A percentile compares a stretch with the other conserved stretches of the same genome.
These are phyloP conservation scores for Pythium dissimile DNA, from an alignment of 352 stramenopile species.

Conservation along the genomic window DNA sequence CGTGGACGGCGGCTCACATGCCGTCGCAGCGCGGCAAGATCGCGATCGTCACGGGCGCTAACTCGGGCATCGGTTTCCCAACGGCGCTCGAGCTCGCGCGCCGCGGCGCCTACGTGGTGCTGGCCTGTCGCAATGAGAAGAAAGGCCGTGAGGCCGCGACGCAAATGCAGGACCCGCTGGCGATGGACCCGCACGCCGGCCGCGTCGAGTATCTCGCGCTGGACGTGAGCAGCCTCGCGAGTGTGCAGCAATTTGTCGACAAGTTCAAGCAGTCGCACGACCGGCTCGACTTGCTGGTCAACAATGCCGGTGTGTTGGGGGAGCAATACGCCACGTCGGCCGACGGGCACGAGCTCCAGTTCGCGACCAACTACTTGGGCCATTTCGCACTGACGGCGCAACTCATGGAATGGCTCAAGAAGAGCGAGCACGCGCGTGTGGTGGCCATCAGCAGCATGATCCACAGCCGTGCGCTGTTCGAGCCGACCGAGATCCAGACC, in stretches of 20 bases:
- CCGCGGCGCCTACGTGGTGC: constrained; percentile 47
- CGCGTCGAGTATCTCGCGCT: constrained; percentile 18
- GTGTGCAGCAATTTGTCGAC: constrained; percentile 18
- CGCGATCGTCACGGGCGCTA: constrained; percentile 75
- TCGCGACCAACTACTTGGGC: constrained; percentile 20
- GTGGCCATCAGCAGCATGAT: constrained; percentile 38
- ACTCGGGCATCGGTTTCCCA: constrained; percentile 73
- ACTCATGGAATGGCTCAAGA: constrained; percentile 24
- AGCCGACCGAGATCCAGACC: constrained; percentile 31
- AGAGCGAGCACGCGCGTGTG: constrained; percentile 24
- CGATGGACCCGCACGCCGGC: background rate
- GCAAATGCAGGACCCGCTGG: constrained; percentile 20
- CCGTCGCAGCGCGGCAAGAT: constrained; percentile 37
- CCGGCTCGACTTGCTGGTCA: constrained; percentile 29
- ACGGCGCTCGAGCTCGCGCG: constrained; percentile 79
- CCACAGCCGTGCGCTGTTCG: constrained; percentile 32
- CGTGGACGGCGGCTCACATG: background rate
- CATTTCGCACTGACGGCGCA: constrained; percentile 31
- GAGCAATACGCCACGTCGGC: background rate
- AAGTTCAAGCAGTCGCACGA: constrained; percentile 13
- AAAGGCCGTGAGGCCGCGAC: constrained; percentile 31
- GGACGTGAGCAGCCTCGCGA: constrained; percentile 24
- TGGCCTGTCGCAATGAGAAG: constrained; percentile 42
- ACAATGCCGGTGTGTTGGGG: constrained; percentile 22
- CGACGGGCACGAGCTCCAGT: constrained; percentile 15